Conservation (phyloP, 805 yeast species). For the Candida koratica region DNA sequence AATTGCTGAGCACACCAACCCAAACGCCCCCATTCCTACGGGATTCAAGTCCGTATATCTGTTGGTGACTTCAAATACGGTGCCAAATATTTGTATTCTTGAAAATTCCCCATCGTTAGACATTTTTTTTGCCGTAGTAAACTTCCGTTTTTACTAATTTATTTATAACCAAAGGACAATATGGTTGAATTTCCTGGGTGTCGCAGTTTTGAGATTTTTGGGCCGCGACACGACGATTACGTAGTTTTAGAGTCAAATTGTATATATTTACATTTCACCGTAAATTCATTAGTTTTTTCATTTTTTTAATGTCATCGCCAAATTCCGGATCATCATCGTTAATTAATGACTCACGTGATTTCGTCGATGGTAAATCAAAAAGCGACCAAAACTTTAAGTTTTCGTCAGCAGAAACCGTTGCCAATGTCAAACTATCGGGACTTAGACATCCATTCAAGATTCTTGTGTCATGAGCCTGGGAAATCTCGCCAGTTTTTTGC, state of each 20-base stretch:
- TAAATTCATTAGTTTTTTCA: conserved; percentile 26
- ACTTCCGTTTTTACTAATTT: too few relatives aligned
- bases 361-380: conserved; percentile 50
- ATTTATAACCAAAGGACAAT: too few relatives aligned
- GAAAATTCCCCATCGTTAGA: conserved; percentile 45
- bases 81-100: conserved; percentile 90
- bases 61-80: conserved; percentile 88
- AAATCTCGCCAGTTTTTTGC: conserved; percentile 82
- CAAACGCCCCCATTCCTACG: conserved; percentile 99
- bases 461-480: conserved; percentile 84
- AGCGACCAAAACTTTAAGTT: conserved; percentile 92
- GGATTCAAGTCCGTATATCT: conserved; percentile 91
- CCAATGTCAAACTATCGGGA: conserved; percentile 86
- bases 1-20: conserved; percentile 92
- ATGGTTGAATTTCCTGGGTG: too few relatives aligned
- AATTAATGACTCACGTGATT: conserved; percentile 8
- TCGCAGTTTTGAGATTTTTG: conserved; percentile 1
- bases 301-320: conserved; percentile 19
- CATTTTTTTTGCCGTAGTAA: conserved; percentile 22
- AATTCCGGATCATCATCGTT: conserved; percentile 16
- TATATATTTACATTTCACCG: conserved; percentile 12
- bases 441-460: conserved; percentile 79
- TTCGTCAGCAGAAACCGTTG: conserved; percentile 95
- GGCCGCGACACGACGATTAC: not conserved
- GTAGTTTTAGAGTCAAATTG: not conserved